Evolutionary conservation across 2,329 filamentous ascomycete genomes (phyloP).

Genomic region (Arthrinium phaeospermum): DNA sequence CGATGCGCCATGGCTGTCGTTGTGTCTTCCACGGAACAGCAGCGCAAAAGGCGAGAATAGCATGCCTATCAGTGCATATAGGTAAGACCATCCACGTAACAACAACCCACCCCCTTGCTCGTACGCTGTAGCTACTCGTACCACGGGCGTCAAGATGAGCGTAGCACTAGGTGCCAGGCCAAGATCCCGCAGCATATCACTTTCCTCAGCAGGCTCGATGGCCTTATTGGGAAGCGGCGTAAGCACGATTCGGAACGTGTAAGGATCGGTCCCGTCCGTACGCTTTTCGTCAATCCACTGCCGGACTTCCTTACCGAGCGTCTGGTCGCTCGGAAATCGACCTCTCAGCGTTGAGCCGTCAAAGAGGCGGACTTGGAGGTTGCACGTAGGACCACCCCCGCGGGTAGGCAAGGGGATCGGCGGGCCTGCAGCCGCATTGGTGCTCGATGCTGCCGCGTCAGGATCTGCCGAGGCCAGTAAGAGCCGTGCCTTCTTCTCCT

Average conservation of each 20-base stretch:
- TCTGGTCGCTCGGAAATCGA: conserved; percentile 69
- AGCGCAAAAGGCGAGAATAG: conserved; percentile 27
- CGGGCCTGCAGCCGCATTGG: conserved; percentile 18
- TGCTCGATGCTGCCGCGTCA: conserved; percentile 29
- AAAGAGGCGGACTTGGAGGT: conserved; percentile 80
- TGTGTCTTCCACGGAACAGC: conserved; percentile 28
- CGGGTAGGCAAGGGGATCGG: conserved; percentile 30
- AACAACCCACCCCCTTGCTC: conserved; percentile 36
- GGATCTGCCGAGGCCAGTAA: conserved; percentile 32
- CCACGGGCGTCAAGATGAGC: conserved; percentile 77
- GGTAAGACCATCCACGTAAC: conserved; percentile 28
- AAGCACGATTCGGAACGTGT: conserved; percentile 83
- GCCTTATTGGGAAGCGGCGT: conserved; percentile 77
- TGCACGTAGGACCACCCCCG: conserved; percentile 47
- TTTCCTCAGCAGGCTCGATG: conserved; percentile 78
- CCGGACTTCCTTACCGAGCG: conserved; percentile 70
- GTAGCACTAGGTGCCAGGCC: conserved; percentile 81
- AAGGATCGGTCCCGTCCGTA: conserved; percentile 66
- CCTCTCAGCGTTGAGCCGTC: conserved; percentile 81
- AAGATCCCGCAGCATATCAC: conserved; percentile 68
- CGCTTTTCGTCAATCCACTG: conserved; percentile 75
- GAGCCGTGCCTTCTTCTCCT: conserved; percentile 48
- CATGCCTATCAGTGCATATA: conserved; percentile 21
- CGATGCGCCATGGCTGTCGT: background rate
- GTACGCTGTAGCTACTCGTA: conserved; percentile 51